Percentiles rank a stretch among this genome's conserved stretches.
Evolutionary conservation across 148 eudicot genomes (phyloP).

Genomic region (Cornus suecica): DNA sequence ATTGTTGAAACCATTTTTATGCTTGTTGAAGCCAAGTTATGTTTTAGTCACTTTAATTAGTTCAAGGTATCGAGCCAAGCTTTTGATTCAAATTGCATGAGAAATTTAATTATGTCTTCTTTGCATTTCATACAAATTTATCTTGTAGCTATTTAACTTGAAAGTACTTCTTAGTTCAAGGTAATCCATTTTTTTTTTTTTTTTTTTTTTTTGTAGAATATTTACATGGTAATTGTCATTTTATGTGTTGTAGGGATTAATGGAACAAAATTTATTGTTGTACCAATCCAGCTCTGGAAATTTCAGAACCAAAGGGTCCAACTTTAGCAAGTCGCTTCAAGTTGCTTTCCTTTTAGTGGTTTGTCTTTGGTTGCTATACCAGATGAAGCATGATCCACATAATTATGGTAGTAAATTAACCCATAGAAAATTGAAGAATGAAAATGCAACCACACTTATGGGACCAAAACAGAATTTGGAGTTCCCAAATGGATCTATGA

Average conservation of each 20-base stretch:
- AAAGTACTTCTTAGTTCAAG: too few relatives aligned
- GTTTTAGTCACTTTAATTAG: too few relatives aligned
- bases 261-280: neutral
- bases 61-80: too few relatives aligned
- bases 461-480: neutral
- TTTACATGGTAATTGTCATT: neutral
- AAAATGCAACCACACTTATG: neutral
- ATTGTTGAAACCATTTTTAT: too few relatives aligned
- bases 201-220: neutral
- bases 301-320: neutral
- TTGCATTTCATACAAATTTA: neutral
- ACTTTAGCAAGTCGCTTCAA: neutral
- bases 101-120: too few relatives aligned
- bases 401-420: neutral
- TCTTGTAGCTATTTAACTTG: neutral
- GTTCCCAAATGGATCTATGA: neutral
- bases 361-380: neutral
- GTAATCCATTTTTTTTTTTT: too few relatives aligned
- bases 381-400: neutral
- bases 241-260: neutral
- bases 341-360: neutral
- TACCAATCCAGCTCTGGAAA: neutral
- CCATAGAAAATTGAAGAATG: neutral
- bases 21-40: too few relatives aligned
- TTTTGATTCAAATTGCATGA: too few relatives aligned